Evolutionary conservation across 1,139 yeast genomes (phyloP).

Genomic region (Nakaseomyces nivariensis): DNA sequence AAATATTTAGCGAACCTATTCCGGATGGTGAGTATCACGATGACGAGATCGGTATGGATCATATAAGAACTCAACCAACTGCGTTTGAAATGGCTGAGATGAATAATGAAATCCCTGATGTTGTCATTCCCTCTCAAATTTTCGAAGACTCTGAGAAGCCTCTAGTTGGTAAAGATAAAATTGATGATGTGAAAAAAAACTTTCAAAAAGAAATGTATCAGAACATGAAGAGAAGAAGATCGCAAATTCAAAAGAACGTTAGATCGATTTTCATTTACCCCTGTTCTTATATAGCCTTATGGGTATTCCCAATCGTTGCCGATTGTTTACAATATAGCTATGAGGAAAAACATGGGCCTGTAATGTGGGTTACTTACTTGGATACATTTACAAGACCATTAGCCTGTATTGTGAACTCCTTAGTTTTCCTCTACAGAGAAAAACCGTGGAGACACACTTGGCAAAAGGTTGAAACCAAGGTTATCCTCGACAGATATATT

Average conservation of each 20-base stretch:
- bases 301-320: constrained; percentile 75
- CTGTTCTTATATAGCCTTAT: constrained; percentile 62
- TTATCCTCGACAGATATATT: constrained; percentile 17
- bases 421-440: constrained; percentile 70
- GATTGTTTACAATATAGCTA: constrained; percentile 50
- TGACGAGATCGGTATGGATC: not conserved
- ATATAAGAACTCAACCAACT: not conserved
- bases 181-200: constrained; percentile 27
- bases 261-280: constrained; percentile 78
- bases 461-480: constrained; percentile 19
- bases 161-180: not conserved
- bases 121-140: not conserved
- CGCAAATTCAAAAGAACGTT: constrained; percentile 66
- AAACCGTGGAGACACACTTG: constrained; percentile 53
- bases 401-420: constrained; percentile 66
- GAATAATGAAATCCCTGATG: constrained; percentile 1
- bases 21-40: constrained; percentile 3
- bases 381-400: constrained; percentile 74
- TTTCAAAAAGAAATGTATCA: constrained; percentile 53
- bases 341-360: constrained; percentile 41
- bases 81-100: constrained; percentile 1
- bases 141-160: not conserved
- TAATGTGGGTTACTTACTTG: constrained; percentile 55
- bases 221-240: constrained; percentile 50
- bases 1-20: not conserved